Conservation (phyloP, 1,284 basidiomycete species). For the Cerrena zonata region DNA sequence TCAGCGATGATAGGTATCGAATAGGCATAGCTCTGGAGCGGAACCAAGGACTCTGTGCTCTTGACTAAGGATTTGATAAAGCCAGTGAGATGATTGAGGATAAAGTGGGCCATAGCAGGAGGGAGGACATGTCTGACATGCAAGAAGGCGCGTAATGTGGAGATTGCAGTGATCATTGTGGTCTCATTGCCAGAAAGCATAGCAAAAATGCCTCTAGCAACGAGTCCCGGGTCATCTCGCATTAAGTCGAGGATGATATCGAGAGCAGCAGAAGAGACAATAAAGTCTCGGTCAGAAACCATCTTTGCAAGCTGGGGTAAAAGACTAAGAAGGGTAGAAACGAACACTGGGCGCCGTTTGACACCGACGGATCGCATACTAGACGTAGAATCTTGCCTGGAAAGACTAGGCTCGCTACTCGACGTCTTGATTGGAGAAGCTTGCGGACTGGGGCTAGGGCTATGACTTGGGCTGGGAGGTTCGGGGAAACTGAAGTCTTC, state of each 20-base stretch:
- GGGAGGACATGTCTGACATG: slow-evolving; percentile 53
- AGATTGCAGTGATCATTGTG: slow-evolving; percentile 40
- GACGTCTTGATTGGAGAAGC: slow-evolving; percentile 32
- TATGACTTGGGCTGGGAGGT: slow-evolving; percentile 33
- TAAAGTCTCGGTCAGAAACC: slow-evolving; percentile 48
- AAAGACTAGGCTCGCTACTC: slow-evolving; percentile 29
- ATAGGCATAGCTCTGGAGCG: slow-evolving; percentile 49
- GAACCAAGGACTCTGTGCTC: slow-evolving; percentile 36
- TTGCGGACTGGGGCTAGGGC: slow-evolving; percentile 30
- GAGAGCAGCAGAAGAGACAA: slow-evolving; percentile 52
- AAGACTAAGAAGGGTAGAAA: slow-evolving; percentile 49
- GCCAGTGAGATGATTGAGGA: slow-evolving; percentile 68
- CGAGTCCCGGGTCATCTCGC: slow-evolving; percentile 65
- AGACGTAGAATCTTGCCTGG: slow-evolving; percentile 51
- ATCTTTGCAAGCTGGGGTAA: slow-evolving; percentile 50
- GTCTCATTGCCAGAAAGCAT: slow-evolving; percentile 46
- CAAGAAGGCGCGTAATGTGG: slow-evolving; percentile 47
- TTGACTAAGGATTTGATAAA: slow-evolving; percentile 59
- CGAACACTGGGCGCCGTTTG: slow-evolving; percentile 61
- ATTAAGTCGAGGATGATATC: slow-evolving; percentile 62
- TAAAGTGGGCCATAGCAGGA: slow-evolving; percentile 59
- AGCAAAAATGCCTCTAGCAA: slow-evolving; percentile 63
- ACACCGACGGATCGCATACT: slow-evolving; percentile 38
- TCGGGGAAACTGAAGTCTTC: slow-evolving; percentile 8
- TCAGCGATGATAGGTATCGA: slow-evolving; percentile 53